These are phyloP conservation scores for Talaromyces sp. DNA, from an alignment of 2,329 filamentous ascomycete genomes.

Conservation along the genomic window DNA sequence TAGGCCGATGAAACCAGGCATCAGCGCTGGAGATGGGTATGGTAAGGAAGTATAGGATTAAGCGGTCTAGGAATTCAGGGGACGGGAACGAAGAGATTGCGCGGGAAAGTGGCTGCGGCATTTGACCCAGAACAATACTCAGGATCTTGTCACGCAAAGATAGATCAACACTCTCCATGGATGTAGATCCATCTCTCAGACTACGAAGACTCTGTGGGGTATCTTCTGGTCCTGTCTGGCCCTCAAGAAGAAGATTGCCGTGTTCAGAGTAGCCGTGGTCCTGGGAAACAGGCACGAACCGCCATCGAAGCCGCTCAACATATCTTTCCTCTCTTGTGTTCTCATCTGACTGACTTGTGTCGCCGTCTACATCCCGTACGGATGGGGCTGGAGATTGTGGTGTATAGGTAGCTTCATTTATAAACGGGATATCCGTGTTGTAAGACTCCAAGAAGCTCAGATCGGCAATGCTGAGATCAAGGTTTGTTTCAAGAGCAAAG, in stretches of 20 bases:
- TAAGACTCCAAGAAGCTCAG: slow-evolving; percentile 32
- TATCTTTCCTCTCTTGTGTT: neutral
- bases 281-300: neutral
- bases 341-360: neutral
- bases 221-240: neutral
- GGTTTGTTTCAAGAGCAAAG: slow-evolving; percentile 21
- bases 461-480: slow-evolving; percentile 31
- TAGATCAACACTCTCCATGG: slow-evolving; percentile 1
- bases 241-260: neutral
- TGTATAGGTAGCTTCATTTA: slow-evolving; percentile 17
- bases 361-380: neutral
- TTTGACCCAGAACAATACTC: slow-evolving; percentile 1
- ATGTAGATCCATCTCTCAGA: neutral
- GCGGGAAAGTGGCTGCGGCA: neutral
- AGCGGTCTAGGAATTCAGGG: slow-evolving; percentile 30
- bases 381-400: neutral
- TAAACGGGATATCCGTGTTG: slow-evolving; percentile 30
- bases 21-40: neutral
- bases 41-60: slow-evolving; percentile 32
- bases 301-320: neutral
- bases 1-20: slow-evolving; percentile 32
- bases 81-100: slow-evolving; percentile 32
- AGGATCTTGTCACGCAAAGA: slow-evolving; percentile 6
- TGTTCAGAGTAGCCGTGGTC: neutral
- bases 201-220: neutral